Evolutionary conservation across 2,329 filamentous ascomycete genomes (phyloP).

Genomic region (Cladosporium cucumerinum): DNA sequence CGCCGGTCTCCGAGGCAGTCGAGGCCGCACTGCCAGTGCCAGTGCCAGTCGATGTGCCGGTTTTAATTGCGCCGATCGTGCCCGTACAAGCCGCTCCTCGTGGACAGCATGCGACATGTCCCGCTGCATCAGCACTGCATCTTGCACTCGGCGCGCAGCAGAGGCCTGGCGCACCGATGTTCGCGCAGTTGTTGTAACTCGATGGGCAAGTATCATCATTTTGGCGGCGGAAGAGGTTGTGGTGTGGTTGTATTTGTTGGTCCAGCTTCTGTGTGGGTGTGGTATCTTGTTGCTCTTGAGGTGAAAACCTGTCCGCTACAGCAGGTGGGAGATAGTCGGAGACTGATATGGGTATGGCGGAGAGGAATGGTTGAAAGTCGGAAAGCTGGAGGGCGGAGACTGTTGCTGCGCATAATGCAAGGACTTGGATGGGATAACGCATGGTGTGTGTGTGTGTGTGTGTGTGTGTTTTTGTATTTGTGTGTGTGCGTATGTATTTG

Average conservation of each 20-base stretch:
- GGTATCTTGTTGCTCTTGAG: background rate
- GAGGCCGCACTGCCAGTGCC: slow-evolving; percentile 24
- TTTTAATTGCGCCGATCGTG: slow-evolving; percentile 38
- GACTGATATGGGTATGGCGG: slow-evolving; percentile 28
- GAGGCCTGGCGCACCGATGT: slow-evolving; percentile 50
- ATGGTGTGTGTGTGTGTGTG: background rate
- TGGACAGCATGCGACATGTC: slow-evolving; percentile 62
- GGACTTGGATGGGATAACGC: slow-evolving; percentile 1
- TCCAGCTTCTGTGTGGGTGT: background rate
- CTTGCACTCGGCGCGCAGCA: slow-evolving; percentile 55
- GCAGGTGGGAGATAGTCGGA: slow-evolving; percentile 25
- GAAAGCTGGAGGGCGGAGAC: slow-evolving; percentile 27
- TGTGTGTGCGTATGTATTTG: background rate
- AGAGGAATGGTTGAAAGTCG: slow-evolving; percentile 30
- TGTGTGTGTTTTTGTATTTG: too few relatives aligned
- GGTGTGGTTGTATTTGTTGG: background rate
- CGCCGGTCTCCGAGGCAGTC: slow-evolving; percentile 17
- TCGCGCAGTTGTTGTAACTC: slow-evolving; percentile 52
- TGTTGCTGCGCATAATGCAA: slow-evolving; percentile 4
- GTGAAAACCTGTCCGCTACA: slow-evolving; percentile 16
- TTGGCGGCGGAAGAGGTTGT: slow-evolving; percentile 14
- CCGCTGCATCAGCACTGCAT: slow-evolving; percentile 55
- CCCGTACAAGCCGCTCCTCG: slow-evolving; percentile 57
- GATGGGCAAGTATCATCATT: slow-evolving; percentile 45
- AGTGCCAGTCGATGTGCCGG: slow-evolving; percentile 24